phyloP scores from a whole-genome alignment of 768 basidiomycete genomes.

The Tubosaeta sp. region DNA sequence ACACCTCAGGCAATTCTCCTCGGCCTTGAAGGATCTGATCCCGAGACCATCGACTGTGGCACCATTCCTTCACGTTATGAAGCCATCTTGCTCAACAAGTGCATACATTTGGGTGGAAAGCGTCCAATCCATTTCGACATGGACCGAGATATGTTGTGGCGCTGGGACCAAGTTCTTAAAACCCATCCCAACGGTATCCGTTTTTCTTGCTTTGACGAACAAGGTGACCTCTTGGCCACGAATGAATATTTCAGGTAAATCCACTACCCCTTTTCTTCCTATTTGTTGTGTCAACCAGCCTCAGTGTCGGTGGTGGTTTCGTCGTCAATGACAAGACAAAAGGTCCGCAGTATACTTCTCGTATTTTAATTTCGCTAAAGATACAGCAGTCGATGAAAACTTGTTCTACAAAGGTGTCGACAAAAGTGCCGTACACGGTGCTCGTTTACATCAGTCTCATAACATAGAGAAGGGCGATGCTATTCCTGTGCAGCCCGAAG shows the following conservation, averaged over 20 bases:
- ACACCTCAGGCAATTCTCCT: constrained; percentile 84
- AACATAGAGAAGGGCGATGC: constrained; percentile 31
- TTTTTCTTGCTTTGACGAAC: constrained; percentile 75
- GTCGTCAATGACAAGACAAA: constrained; percentile 95
- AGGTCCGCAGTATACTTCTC: constrained; percentile 38
- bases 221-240: constrained; percentile 86
- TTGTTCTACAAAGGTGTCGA: constrained; percentile 91
- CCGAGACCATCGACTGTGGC: constrained; percentile 88
- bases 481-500: constrained; percentile 7
- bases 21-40: constrained; percentile 84
- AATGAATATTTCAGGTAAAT: constrained; percentile 85
- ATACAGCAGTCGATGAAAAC: constrained; percentile 75
- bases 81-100: constrained; percentile 60
- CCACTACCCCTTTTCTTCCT: not conserved
- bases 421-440: constrained; percentile 73
- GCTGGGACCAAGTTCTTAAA: constrained; percentile 83
- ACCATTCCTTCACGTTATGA: constrained; percentile 76
- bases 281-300: not conserved
- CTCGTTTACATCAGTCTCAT: constrained; percentile 68
- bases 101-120: constrained; percentile 64
- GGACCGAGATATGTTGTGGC: constrained; percentile 90
- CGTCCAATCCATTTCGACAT: constrained; percentile 82
- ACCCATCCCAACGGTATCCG: constrained; percentile 93
- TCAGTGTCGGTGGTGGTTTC: constrained; percentile 86
- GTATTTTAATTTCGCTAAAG: constrained; percentile 1